Conservation (phyloP, 768 basidiomycete genomes). For the Rhodosporidiobolus sp. region DNA sequence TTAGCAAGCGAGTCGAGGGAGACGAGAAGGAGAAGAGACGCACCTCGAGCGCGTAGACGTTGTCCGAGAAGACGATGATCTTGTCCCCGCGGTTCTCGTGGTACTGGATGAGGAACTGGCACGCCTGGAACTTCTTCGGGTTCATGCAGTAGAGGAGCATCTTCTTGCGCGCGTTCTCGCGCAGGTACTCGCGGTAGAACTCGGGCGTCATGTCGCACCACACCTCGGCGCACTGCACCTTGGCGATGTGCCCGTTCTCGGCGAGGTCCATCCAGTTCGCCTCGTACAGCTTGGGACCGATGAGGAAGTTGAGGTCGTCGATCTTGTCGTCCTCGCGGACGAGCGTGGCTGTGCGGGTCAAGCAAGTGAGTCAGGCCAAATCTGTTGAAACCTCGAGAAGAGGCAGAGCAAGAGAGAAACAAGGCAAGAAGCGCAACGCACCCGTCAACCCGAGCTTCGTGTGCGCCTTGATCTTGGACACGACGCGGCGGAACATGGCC, state of each 20-base stretch:
- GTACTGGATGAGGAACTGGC: slow-evolving; percentile 96
- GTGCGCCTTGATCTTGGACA: slow-evolving; percentile 98
- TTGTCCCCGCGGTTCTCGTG: slow-evolving; percentile 98
- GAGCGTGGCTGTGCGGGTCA: slow-evolving; percentile 69
- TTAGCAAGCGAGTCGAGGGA: neutral
- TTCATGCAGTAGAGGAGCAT: slow-evolving; percentile 99
- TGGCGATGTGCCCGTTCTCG: slow-evolving; percentile 97
- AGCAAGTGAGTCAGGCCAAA: no score
- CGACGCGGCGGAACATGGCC: slow-evolving; percentile 95
- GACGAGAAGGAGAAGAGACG: neutral
- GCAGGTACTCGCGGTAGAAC: slow-evolving; percentile 95
- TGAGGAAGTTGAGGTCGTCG: slow-evolving; percentile 96
- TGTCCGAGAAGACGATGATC: slow-evolving; percentile 98
- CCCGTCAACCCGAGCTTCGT: slow-evolving; percentile 96
- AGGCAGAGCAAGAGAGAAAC: no score
- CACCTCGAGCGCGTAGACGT: slow-evolving; percentile 94
- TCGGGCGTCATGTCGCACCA: slow-evolving; percentile 99
- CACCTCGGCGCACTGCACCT: slow-evolving; percentile 99
- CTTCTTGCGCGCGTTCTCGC: slow-evolving; percentile 84
- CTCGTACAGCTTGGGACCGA: slow-evolving; percentile 98
- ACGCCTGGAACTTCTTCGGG: slow-evolving; percentile 97
- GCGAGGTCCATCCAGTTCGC: slow-evolving; percentile 99
- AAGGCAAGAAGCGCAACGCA: slow-evolving; percentile 50
- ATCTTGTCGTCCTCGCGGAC: slow-evolving; percentile 99
- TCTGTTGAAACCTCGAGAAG: no score